phyloP scores from a whole-genome alignment of 2,329 filamentous ascomycete genomes.

The Fusarium irregulare region DNA sequence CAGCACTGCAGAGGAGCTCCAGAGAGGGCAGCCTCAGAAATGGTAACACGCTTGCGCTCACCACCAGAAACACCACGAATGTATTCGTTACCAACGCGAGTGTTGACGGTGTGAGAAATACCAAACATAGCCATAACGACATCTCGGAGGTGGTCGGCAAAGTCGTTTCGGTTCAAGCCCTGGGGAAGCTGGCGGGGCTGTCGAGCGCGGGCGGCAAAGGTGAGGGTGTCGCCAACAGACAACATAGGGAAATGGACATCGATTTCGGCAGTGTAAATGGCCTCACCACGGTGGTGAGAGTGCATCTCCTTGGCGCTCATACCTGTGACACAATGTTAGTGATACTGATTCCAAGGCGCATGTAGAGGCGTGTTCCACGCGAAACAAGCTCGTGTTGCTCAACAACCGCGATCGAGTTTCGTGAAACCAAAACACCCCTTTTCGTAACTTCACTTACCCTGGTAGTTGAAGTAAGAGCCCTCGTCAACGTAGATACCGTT shows the following conservation, averaged over 20 bases:
- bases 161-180: constrained; percentile 65
- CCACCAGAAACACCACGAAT: constrained; percentile 80
- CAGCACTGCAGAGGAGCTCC: constrained; percentile 71
- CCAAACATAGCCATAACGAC: constrained; percentile 82
- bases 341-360: constrained; percentile 2
- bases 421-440: constrained; percentile 9
- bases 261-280: constrained; percentile 87
- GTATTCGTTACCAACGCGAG: constrained; percentile 79
- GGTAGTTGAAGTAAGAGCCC: constrained; percentile 82
- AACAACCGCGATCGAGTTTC: constrained; percentile 9
- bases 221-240: constrained; percentile 81
- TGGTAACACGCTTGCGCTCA: constrained; percentile 75
- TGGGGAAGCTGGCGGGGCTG: constrained; percentile 71
- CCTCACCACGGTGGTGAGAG: constrained; percentile 81
- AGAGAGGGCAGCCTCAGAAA: constrained; percentile 70
- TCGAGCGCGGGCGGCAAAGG: constrained; percentile 78
- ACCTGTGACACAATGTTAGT: constrained; percentile 54
- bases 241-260: constrained; percentile 85
- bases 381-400: constrained; percentile 6
- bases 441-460: constrained; percentile 61
- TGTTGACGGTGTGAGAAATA: constrained; percentile 78
- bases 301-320: constrained; percentile 80
- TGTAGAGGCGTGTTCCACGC: constrained; percentile 19
- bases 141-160: constrained; percentile 73
- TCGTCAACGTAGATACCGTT: constrained; percentile 81